Percentiles rank a stretch among this genome's conserved stretches.
Conservation (phyloP, 2,329 filamentous ascomycete genomes). For the Epichloe uncinata region DNA sequence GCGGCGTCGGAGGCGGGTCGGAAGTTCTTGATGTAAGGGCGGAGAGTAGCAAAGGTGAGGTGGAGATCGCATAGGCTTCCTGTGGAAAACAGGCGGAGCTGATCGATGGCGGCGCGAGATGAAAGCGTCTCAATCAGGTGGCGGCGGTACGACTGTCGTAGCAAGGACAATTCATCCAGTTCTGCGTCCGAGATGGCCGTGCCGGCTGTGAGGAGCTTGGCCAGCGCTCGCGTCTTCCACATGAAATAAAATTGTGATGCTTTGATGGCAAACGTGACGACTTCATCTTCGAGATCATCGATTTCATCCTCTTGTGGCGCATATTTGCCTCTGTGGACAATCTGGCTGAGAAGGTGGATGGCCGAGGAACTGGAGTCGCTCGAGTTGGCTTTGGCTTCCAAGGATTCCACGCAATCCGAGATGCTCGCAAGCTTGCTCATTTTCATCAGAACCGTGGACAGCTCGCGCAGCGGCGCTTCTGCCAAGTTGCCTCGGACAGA, state of each 20-base stretch:
- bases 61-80: conserved; percentile 72
- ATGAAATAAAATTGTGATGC: conserved; percentile 80
- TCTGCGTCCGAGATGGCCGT: conserved; percentile 41
- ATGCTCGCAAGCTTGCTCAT: conserved; percentile 71
- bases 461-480: conserved; percentile 49
- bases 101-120: conserved; percentile 57
- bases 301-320: conserved; percentile 55
- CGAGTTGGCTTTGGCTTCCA: conserved; percentile 50
- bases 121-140: conserved; percentile 57
- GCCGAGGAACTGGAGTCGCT: conserved; percentile 35
- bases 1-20: conserved; percentile 14
- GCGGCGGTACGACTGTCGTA: conserved; percentile 43
- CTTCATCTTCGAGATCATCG: conserved; percentile 65
- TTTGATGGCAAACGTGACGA: conserved; percentile 64
- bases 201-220: conserved; percentile 39
- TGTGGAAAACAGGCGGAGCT: conserved; percentile 62
- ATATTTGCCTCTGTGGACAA: conserved; percentile 61
- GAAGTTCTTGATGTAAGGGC: conserved; percentile 35
- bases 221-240: conserved; percentile 66
- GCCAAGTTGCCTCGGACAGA: conserved; percentile 55
- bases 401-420: conserved; percentile 59
- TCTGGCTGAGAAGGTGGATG: conserved; percentile 57
- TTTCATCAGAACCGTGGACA: conserved; percentile 64
- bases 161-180: conserved; percentile 44
- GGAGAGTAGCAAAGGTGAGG: conserved; percentile 63